Evolutionary conservation across 495 filamentous ascomycete species (phyloP).

Genomic region (Baudoinia panamericana): DNA sequence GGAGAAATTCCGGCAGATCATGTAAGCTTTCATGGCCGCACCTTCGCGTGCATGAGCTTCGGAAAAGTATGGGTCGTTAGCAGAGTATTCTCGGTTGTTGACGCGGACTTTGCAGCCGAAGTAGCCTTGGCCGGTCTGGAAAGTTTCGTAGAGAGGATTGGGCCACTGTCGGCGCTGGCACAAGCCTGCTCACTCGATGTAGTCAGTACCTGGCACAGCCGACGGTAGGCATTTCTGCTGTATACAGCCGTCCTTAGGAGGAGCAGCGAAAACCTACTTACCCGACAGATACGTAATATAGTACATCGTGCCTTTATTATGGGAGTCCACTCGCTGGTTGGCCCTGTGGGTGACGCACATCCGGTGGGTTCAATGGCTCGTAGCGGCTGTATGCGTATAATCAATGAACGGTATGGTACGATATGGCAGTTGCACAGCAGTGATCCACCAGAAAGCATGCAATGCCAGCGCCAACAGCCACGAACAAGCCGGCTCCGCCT

Average conservation of each 20-base stretch:
- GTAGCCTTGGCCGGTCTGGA: conserved; percentile 57
- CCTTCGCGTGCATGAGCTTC: conserved; percentile 80
- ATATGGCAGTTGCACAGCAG: conserved; percentile 16
- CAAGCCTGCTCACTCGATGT: conserved; percentile 52
- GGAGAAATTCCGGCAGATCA: conserved; percentile 97
- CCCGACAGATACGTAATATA: conserved; percentile 58
- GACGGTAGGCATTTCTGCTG: not conserved
- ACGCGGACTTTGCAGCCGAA: conserved; percentile 87
- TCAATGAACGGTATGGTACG: not conserved
- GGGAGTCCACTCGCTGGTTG: conserved; percentile 5
- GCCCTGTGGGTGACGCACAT: not conserved
- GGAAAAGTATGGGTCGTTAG: conserved; percentile 68
- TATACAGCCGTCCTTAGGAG: not conserved
- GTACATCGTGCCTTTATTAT: conserved; percentile 46
- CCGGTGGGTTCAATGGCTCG: conserved; percentile 10
- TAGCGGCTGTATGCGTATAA: conserved; percentile 15
- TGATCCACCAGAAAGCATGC: not conserved
- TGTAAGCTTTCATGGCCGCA: conserved; percentile 91
- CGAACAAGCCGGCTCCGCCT: conserved; percentile 1
- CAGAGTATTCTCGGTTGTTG: conserved; percentile 93
- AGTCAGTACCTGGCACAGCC: not conserved
- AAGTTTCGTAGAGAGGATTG: conserved; percentile 80
- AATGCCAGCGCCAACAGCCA: not conserved
- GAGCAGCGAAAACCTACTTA: conserved; percentile 29
- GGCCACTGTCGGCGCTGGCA: conserved; percentile 93